Base-by-base conservation (phyloP, 371 early-diverging fungal species). In the Mortierella sp. region DNA sequence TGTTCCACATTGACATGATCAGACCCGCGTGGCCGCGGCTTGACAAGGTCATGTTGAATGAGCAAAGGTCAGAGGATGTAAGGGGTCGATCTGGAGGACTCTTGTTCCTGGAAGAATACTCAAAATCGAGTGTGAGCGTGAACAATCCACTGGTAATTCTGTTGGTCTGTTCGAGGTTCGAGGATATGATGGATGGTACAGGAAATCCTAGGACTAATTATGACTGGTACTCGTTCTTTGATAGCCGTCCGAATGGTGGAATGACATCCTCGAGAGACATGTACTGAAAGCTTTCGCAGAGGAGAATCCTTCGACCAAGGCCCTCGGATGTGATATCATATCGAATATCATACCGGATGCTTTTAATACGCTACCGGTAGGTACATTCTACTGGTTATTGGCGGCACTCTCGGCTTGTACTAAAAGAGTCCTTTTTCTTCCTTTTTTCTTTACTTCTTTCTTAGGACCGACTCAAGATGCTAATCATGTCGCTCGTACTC, bases 301-400 rank as follows among this genome's bases (percentile, higher is more conserved):
- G 54, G 56, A 69, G n/a, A 64, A 56, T 26, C 75, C 80, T 12
- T 54, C 81, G 3, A 82, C 91, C 6, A 84, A 88, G 42, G 81
- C 86, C 2, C 67, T 86, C 31, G 83, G 86, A 3, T 87, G 91
- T 54, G 90, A 92, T 57, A 87, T 84, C 50, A 76, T 92, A 43
- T 87, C 88, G 2, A 81, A 83, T 42, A 79, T 89, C 31, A 80
- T 88, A 0, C 66, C 80, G 21, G 34, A 56, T 8, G 53, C 85
- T 1, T 88, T 87, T 61, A 81, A 81, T 39, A 56, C 42, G 9
- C 50, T 90, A 19, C 67, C 80, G 42, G 84, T 84, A 82, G 70
- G 67, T 52, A 12, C 15, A 44, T 0, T 34, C 37, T 7, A 11
- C 37, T 34, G 7, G 37, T 1, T 2, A 7, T 34, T 2, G 11